Evolutionary conservation across 2,329 filamentous ascomycete species (phyloP), one percentile per base, ranked within the genome.

Genomic region (Diaporthe helianthi): DNA sequence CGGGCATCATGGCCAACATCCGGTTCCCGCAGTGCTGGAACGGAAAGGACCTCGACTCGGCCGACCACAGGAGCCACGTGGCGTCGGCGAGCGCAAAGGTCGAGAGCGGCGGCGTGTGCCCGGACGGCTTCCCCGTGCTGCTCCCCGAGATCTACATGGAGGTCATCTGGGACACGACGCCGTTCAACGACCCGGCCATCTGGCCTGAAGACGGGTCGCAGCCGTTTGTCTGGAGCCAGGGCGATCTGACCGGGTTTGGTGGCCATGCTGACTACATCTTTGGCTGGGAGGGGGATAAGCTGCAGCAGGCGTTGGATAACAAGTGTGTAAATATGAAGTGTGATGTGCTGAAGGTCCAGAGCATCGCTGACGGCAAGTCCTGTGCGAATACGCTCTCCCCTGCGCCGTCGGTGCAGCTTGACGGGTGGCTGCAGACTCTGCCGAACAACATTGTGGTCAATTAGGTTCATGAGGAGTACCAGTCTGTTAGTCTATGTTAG

Each of bases 11-110:
- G 76, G 78, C 81, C 53, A 83, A 83, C 63, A 79, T 82, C 71
- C 80, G 81, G 6, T 83, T 84, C 77, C 83, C 83, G 22, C 80
- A 78, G 15, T 87, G 84, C 79, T 87, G 85, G 85, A 80, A 88
- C 71, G 85, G 85, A 53, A 78, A 79, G 54, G 80, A 86, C 72
- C 73, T 84, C 61, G 84, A 86, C 74, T 77, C 80, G 4, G 68
- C 78, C 0, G 80, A 86, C 74, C 84, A 87, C 77, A 80, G 79
- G 65, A 81, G 75, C 26, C 85, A 87, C 73, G 80, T 87, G 6
- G 44, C 41, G 9, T 63, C 41, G 2, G 44, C 58, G 12, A 36
- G 29, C 58, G 65, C 71, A 5, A 74, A 73, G 24, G 75, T 75
- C 44, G 73, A 74, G 69, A 71, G 58, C 58, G 73, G 72, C 24